Conservation (phyloP, 2,329 filamentous ascomycete genomes). For the Aspergillus terreus region DNA sequence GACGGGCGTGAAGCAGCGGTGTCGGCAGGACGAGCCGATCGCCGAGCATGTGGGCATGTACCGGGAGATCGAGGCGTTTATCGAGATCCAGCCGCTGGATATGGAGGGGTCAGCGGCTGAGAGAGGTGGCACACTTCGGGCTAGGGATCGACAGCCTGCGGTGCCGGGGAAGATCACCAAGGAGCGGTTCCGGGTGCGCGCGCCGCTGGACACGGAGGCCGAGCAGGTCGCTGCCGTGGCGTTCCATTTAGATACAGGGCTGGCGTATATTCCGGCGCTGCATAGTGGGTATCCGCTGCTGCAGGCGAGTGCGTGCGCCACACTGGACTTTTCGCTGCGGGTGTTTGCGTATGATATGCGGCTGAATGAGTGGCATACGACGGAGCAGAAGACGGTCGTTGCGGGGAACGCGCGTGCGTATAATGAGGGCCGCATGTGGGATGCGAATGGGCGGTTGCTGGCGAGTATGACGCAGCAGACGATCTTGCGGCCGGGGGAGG, state of each 20-base stretch:
- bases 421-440: constrained; percentile 45
- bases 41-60: too few species aligned
- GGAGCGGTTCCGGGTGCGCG: constrained; percentile 2
- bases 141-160: too few species aligned
- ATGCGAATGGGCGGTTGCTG: constrained; percentile 43
- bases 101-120: too few species aligned
- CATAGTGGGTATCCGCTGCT: constrained; percentile 25
- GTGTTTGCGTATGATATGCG: constrained; percentile 40
- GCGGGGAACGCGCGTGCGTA: constrained; percentile 45
- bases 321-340: constrained; percentile 50
- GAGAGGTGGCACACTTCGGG: too few species aligned
- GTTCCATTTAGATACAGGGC: constrained; percentile 3
- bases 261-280: constrained; percentile 3
- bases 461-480: constrained; percentile 50
- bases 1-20: too few species aligned
- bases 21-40: too few species aligned
- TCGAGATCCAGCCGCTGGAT: too few species aligned
- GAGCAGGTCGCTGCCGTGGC: constrained; percentile 3
- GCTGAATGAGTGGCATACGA: constrained; percentile 42
- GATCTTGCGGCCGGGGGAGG: constrained; percentile 11
- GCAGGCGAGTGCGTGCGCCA: constrained; percentile 44
- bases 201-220: background rate
- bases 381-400: constrained; percentile 2
- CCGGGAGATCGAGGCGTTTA: too few species aligned
- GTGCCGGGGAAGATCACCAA: too few species aligned